phyloP scores from a whole-genome alignment of 148 eudicot species.

The Rhododendron ovatum region DNA sequence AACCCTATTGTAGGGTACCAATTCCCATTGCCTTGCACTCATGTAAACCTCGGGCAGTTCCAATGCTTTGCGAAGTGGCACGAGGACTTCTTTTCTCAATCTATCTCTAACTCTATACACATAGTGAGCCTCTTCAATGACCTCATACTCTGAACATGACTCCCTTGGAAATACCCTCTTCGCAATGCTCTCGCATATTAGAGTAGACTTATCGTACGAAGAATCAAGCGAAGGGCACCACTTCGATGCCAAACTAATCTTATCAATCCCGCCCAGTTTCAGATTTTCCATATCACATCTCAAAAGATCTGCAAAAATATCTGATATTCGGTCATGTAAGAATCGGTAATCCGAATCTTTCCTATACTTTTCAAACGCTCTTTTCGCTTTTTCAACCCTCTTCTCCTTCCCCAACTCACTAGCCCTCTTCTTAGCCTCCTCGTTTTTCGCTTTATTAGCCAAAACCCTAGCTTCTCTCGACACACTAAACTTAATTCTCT shows the following conservation, averaged over 20 bases:
- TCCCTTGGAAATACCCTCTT: neutral
- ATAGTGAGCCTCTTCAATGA: slow-evolving; percentile 1
- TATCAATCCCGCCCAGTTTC: neutral
- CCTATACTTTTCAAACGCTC: slow-evolving; percentile 13
- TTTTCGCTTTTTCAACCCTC: slow-evolving; percentile 9
- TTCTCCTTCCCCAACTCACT: slow-evolving; percentile 21
- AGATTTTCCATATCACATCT: slow-evolving; percentile 17
- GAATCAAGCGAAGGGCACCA: slow-evolving; percentile 23
- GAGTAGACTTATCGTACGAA: neutral
- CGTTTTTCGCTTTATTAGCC: neutral
- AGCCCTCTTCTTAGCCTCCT: slow-evolving; percentile 8
- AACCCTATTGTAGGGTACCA: neutral
- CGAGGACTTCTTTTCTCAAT: neutral
- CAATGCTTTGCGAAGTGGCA: neutral
- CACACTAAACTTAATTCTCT: neutral
- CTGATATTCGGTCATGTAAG: slow-evolving; percentile 21
- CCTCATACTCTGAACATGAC: neutral
- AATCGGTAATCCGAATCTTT: slow-evolving; percentile 16
- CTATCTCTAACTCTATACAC: slow-evolving; percentile 4
- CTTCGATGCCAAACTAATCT: slow-evolving; percentile 28
- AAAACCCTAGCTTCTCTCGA: neutral
- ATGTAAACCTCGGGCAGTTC: slow-evolving; percentile 5
- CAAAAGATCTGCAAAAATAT: slow-evolving; percentile 18
- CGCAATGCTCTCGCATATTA: neutral
- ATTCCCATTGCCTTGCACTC: slow-evolving; percentile 2